Percentiles rank a stretch among this genome's conserved stretches.
Conservation (phyloP, 176 grass and related monocot genomes). For the Triticum dicoccoides region DNA sequence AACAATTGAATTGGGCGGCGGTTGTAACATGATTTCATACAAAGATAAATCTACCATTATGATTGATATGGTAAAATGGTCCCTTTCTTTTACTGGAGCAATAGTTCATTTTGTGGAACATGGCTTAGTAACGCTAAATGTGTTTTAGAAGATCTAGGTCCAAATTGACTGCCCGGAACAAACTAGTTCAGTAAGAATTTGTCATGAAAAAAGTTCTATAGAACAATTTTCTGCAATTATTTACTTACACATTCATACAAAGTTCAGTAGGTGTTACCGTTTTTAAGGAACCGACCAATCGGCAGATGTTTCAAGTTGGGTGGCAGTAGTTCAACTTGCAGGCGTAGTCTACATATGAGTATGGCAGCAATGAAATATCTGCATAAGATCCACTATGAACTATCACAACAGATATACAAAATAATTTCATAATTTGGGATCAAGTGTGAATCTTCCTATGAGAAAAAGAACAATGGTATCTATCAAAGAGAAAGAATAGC, state of each 20-base stretch:
- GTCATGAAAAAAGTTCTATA: background rate
- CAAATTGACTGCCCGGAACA: background rate
- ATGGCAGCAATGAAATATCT: slow-evolving; percentile 83
- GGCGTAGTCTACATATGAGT: slow-evolving; percentile 62
- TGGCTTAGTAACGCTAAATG: background rate
- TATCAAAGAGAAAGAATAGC: background rate
- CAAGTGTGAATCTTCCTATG: background rate
- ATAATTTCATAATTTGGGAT: slow-evolving; percentile 25
- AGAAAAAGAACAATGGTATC: background rate
- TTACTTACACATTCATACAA: background rate
- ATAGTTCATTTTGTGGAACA: background rate
- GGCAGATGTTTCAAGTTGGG: slow-evolving; percentile 59
- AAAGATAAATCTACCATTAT: background rate
- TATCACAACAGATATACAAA: slow-evolving; percentile 33
- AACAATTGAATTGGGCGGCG: background rate
- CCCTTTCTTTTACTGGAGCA: background rate
- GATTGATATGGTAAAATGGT: background rate
- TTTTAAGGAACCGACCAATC: slow-evolving; percentile 75
- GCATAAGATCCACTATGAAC: slow-evolving; percentile 28
- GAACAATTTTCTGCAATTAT: background rate
- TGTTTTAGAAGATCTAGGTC: background rate
- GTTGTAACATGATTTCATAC: background rate
- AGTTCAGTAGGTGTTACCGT: slow-evolving; percentile 35
- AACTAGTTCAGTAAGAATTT: background rate
- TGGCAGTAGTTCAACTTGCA: slow-evolving; percentile 59